Evolutionary conservation across 1,139 yeast species (phyloP).

Genomic region (Eremothecium sinecaudum): DNA sequence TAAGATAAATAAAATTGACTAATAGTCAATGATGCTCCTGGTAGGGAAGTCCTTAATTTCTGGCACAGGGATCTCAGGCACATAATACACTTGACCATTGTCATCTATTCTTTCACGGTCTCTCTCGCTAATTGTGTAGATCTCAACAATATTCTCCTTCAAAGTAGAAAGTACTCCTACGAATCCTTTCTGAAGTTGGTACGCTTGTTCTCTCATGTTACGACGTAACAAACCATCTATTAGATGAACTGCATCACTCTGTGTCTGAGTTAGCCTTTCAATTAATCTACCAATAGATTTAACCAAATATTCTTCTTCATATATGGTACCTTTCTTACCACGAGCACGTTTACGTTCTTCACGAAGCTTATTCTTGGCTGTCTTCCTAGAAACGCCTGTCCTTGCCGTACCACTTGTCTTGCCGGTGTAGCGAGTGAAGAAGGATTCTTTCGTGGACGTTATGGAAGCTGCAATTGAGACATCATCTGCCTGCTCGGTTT

Average conservation of each 20-base stretch:
- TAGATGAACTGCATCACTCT: constrained; percentile 61
- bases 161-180: constrained; percentile 47
- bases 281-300: constrained; percentile 79
- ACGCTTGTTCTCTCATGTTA: constrained; percentile 67
- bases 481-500: constrained; percentile 76
- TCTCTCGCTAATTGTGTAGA: constrained; percentile 68
- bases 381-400: constrained; percentile 89
- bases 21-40: constrained; percentile 48
- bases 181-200: constrained; percentile 66
- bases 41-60: constrained; percentile 49
- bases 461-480: constrained; percentile 94
- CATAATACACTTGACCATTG: constrained; percentile 68
- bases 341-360: constrained; percentile 94
- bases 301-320: constrained; percentile 91
- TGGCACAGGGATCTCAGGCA: constrained; percentile 67
- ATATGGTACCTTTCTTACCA: constrained; percentile 94
- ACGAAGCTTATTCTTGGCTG: constrained; percentile 84
- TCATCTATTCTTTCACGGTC: constrained; percentile 87
- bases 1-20: no score
- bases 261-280: constrained; percentile 69
- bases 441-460: constrained; percentile 84
- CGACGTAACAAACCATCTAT: constrained; percentile 73
- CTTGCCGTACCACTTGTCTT: constrained; percentile 92
- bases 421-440: constrained; percentile 92
- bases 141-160: constrained; percentile 55